A percentile compares a stretch with the other conserved stretches of the same genome.
Evolutionary conservation across 495 filamentous ascomycete genomes (phyloP).

Genomic region (Paragyromitra xinjiangensis): DNA sequence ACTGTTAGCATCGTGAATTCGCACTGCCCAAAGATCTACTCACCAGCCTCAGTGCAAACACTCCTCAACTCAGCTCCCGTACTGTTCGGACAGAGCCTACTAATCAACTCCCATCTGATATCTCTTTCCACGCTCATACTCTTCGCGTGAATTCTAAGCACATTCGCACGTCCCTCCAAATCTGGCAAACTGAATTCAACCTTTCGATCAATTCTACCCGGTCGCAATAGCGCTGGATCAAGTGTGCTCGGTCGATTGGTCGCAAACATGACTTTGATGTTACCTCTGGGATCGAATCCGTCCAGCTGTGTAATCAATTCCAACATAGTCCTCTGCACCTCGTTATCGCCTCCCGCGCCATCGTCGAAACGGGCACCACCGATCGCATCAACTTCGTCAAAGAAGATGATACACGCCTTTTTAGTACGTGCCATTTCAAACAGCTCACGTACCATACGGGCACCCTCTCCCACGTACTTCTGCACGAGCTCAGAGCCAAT

Average conservation of each 20-base stretch:
- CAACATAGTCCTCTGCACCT: constrained; percentile 99
- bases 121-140: constrained; percentile 99
- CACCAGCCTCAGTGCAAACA: constrained; percentile 58
- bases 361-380: constrained; percentile 99
- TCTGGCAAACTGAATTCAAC: constrained; percentile 98
- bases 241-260: constrained; percentile 96
- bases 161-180: constrained; percentile 95
- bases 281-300: constrained; percentile 95
- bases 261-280: constrained; percentile 99
- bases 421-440: constrained; percentile 99
- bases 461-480: constrained; percentile 98
- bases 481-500: constrained; percentile 97
- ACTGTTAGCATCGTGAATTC: constrained; percentile 10
- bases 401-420: constrained; percentile 99
- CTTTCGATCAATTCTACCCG: constrained; percentile 97
- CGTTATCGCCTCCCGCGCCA: constrained; percentile 96
- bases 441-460: constrained; percentile 95
- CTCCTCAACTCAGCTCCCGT: constrained; percentile 88
- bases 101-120: constrained; percentile 98
- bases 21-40: constrained; percentile 16
- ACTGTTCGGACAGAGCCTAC: constrained; percentile 92
- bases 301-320: constrained; percentile 98
- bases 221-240: constrained; percentile 95
- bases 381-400: constrained; percentile 98
- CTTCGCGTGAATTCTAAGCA: constrained; percentile 98